Percentiles rank a stretch among this genome's conserved stretches.
Conservation (phyloP, 495 filamentous ascomycete species). For the Xylaria castorea region DNA sequence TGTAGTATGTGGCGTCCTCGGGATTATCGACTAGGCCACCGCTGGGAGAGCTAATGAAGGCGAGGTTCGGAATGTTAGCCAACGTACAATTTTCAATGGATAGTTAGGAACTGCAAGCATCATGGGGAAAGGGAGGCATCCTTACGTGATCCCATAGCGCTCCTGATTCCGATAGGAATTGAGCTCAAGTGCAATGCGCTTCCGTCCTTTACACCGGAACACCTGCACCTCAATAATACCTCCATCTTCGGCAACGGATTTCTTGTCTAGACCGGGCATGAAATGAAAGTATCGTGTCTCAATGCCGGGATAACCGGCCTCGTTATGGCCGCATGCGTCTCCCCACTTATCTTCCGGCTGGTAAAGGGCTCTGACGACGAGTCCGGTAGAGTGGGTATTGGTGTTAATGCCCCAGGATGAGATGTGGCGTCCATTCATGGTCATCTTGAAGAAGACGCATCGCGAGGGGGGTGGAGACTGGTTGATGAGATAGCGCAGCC, state of each 20-base stretch:
- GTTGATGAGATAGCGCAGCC: conserved; percentile 50
- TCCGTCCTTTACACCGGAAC: conserved; percentile 53
- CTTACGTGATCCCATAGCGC: conserved; percentile 58
- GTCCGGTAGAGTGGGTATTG: conserved; percentile 36
- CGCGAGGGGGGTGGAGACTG: conserved; percentile 39
- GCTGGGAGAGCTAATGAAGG: conserved; percentile 47
- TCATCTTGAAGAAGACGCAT: conserved; percentile 58
- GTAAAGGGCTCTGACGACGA: conserved; percentile 52
- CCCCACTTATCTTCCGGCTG: conserved; percentile 43
- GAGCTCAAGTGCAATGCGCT: conserved; percentile 42
- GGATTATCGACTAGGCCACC: conserved; percentile 56
- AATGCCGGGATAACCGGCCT: conserved; percentile 35
- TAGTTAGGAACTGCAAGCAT: background rate
- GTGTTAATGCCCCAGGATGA: conserved; percentile 56
- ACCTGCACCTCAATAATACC: conserved; percentile 59
- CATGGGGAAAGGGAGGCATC: background rate
- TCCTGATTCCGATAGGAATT: conserved; percentile 46
- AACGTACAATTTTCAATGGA: background rate
- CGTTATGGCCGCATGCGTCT: conserved; percentile 17
- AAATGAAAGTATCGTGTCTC: conserved; percentile 54
- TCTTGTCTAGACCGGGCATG: conserved; percentile 41
- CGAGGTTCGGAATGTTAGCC: background rate
- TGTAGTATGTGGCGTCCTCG: conserved; percentile 53
- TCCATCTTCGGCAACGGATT: conserved; percentile 54
- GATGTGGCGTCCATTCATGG: conserved; percentile 55